Base-by-base conservation (phyloP, 192 early-diverging fungal genomes). In the Mortierella claussenii region DNA sequence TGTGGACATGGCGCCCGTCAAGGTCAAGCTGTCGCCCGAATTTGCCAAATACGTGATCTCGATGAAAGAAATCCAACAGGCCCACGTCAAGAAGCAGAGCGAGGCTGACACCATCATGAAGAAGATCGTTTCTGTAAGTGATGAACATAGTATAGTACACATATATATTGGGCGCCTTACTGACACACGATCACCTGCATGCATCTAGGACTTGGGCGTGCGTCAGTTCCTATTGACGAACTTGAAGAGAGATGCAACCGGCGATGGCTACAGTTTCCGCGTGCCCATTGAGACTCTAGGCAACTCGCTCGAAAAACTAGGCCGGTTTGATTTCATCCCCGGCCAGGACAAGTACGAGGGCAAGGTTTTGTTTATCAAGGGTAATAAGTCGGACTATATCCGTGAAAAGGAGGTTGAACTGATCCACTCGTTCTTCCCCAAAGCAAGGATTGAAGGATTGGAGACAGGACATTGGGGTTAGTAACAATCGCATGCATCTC, bases 381-480 rank as follows among this genome's bases (percentile, higher is more conserved):
- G 97, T 15, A 80, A 55, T 1, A 81, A 79, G 44, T 89, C 88
- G 8, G 82, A 81, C 12, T 96, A 97, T 67, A 80, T 97, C 23
- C 67, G 76, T 17, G 87, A 88, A 12, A 73, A 68, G 58, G 75
- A 74, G 12, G 42, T 54, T 11, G 47, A 54, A 1, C 53, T 57
- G 24, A 97, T 98, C 58, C 53, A 76, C 44, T 40, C 60, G 12
- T 85, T 87, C 44, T 98, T 98, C 65, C 94, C 97, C 1, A 69
- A 91, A 21, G 71, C 87, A 4, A 61, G 83, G 55, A 58, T 97
- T 24, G 73, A 71, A 13, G 79, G 81, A 53, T 65, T 98, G 21
- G 89, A 97, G 48, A 87, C 95, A 20, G 96, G 96, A 0, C 97
- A 98, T 69, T 98, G 97, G 97, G 90, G 88, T 89, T 81, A 70